phyloP scores from a whole-genome alignment of 2,329 filamentous ascomycete species.

The Zasmidium cellare region DNA sequence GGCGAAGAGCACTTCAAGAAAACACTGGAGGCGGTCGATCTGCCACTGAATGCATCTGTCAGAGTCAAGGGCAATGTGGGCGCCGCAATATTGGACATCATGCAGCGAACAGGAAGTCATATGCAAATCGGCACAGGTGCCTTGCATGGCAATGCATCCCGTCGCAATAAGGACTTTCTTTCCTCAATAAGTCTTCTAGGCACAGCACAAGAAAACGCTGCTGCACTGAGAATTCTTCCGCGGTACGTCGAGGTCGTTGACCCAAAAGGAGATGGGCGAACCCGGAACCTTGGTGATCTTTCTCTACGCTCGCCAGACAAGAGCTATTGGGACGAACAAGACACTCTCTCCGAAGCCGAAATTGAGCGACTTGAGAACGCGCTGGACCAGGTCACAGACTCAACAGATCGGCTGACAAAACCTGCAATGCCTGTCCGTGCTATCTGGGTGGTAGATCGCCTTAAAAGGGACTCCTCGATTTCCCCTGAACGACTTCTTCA shows the following conservation, averaged over 20 bases:
- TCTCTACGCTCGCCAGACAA: background rate
- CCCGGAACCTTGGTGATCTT: background rate
- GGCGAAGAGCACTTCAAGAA: conserved; percentile 14
- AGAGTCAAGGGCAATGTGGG: conserved; percentile 21
- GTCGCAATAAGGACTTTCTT: background rate
- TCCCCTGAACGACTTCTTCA: background rate
- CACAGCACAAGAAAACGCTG: background rate
- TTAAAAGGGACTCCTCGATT: background rate
- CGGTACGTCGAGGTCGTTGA: background rate
- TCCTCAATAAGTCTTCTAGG: conserved; percentile 1
- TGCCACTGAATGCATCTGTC: conserved; percentile 21
- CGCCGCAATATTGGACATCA: conserved; percentile 28
- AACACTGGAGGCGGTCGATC: conserved; percentile 22
- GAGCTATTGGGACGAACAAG: background rate
- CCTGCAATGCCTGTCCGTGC: background rate
- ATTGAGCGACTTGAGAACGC: background rate
- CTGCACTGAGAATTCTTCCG: conserved; percentile 8
- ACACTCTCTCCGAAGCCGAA: background rate
- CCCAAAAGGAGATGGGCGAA: background rate
- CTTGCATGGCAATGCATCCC: background rate
- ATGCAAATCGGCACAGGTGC: conserved; percentile 18
- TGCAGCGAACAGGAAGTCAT: conserved; percentile 33
- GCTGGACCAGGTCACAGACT: background rate
- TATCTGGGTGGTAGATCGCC: conserved; percentile 1
- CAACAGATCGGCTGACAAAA: background rate